These are phyloP conservation scores for Colletotrichum liaoningense DNA, from an alignment of 2,329 filamentous ascomycete species.

Conservation along the genomic window DNA sequence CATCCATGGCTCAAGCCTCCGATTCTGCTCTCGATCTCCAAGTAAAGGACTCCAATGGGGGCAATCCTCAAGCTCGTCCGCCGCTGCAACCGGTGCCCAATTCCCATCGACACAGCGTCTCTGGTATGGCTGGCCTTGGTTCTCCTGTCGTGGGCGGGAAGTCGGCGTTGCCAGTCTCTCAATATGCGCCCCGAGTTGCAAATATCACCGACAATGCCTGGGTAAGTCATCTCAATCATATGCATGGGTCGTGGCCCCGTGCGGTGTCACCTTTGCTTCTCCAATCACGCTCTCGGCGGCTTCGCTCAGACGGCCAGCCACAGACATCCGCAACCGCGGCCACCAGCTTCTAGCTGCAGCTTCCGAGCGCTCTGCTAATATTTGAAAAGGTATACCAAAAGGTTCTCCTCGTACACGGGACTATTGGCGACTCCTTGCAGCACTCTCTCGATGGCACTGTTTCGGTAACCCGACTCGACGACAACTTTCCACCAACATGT, in stretches of 20 bases:
- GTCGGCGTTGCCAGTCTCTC: slow-evolving; percentile 73
- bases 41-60: slow-evolving; percentile 55
- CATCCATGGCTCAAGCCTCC: slow-evolving; percentile 76
- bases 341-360: slow-evolving; percentile 17
- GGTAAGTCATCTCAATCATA: slow-evolving; percentile 65
- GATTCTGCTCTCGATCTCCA: slow-evolving; percentile 75
- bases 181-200: slow-evolving; percentile 82
- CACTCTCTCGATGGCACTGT: slow-evolving; percentile 76
- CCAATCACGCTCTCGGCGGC: background rate
- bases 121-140: slow-evolving; percentile 71
- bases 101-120: slow-evolving; percentile 72
- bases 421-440: slow-evolving; percentile 78
- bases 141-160: slow-evolving; percentile 66
- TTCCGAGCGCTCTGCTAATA: slow-evolving; percentile 39
- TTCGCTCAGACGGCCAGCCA: slow-evolving; percentile 11
- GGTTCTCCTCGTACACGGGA: slow-evolving; percentile 82
- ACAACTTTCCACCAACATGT: slow-evolving; percentile 81
- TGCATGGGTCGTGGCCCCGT: background rate
- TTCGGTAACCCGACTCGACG: slow-evolving; percentile 84
- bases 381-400: slow-evolving; percentile 85
- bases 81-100: slow-evolving; percentile 50
- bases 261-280: slow-evolving; percentile 1
- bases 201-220: slow-evolving; percentile 86
- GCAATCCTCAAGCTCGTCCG: slow-evolving; percentile 46
- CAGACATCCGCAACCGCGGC: slow-evolving; percentile 2